These are phyloP conservation scores for Isatis tinctoria DNA, from an alignment of 345 rosid species.

Conservation along the genomic window DNA sequence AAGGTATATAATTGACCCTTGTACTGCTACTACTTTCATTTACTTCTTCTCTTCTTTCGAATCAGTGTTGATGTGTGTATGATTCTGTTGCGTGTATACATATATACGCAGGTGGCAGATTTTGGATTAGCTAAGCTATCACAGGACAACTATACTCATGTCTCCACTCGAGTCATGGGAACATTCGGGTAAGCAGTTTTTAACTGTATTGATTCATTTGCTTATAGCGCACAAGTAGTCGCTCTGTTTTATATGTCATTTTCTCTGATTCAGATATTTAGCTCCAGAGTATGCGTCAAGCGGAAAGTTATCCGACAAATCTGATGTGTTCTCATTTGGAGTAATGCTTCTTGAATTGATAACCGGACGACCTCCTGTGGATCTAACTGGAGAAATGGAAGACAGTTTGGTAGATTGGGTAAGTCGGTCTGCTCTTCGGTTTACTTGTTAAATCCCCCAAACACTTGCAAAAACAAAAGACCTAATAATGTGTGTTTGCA, in stretches of 20 bases:
- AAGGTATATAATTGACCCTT: conserved; percentile 41
- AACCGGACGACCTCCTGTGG: conserved; percentile 70
- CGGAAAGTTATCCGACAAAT: conserved; percentile 83
- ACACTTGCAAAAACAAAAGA: background rate
- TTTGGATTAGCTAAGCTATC: conserved; percentile 91
- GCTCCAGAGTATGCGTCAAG: conserved; percentile 97
- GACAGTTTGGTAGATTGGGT: conserved; percentile 95
- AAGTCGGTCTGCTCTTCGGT: too few relatives aligned
- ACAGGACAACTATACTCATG: conserved; percentile 79
- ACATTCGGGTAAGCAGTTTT: conserved; percentile 74
- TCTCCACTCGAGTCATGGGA: conserved; percentile 96
- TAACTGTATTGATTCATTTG: background rate
- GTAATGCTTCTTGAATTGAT: conserved; percentile 83
- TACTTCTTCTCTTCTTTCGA: background rate
- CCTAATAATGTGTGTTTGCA: conserved; percentile 18
- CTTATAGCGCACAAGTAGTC: background rate
- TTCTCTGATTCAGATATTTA: conserved; percentile 48
- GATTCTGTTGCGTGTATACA: background rate
- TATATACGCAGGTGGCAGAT: conserved; percentile 70
- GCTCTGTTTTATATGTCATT: background rate
- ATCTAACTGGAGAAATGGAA: conserved; percentile 54
- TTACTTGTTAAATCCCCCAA: background rate
- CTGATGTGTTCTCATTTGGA: conserved; percentile 89
- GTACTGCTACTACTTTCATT: background rate
- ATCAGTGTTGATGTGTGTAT: background rate